Evolutionary conservation across 345 rosid genomes (phyloP).

Genomic region (Brassica cretica): DNA sequence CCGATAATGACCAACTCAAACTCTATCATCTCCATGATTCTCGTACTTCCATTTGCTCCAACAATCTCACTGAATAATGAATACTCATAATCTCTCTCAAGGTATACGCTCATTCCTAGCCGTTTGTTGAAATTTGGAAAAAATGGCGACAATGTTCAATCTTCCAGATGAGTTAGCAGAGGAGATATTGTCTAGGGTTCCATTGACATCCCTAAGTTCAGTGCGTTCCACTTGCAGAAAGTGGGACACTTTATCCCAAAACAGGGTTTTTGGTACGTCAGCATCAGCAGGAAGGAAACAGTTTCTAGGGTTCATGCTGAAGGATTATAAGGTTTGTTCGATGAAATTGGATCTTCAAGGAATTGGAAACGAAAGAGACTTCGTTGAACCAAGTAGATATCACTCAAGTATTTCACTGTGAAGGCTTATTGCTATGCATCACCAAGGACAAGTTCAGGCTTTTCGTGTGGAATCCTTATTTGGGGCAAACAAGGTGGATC

Average conservation of each 20-base stretch:
- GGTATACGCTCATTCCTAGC: no score
- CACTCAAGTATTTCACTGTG: background rate
- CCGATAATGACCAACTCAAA: no score
- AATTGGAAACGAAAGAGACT: background rate
- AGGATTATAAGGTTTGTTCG: background rate
- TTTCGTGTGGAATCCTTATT: no score
- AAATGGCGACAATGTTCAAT: background rate
- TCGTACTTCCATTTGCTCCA: no score
- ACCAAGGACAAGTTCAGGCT: background rate
- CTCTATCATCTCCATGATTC: no score
- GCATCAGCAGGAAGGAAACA: background rate
- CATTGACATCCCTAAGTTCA: background rate
- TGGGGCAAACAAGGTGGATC: no score
- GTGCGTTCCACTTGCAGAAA: background rate
- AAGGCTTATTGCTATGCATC: no score
- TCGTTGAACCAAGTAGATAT: background rate
- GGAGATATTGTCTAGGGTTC: conserved; percentile 13
- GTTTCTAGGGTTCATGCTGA: conserved; percentile 10
- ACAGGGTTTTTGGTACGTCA: background rate
- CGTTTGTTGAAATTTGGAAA: no score
- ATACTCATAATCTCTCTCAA: no score
- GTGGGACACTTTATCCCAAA: background rate
- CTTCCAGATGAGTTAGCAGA: background rate
- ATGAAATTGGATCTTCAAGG: background rate
- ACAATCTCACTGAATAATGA: no score